Evolutionary conservation across 768 basidiomycete genomes (phyloP), one percentile per base, ranked within the genome.

Genomic region (Amanita muscaria): DNA sequence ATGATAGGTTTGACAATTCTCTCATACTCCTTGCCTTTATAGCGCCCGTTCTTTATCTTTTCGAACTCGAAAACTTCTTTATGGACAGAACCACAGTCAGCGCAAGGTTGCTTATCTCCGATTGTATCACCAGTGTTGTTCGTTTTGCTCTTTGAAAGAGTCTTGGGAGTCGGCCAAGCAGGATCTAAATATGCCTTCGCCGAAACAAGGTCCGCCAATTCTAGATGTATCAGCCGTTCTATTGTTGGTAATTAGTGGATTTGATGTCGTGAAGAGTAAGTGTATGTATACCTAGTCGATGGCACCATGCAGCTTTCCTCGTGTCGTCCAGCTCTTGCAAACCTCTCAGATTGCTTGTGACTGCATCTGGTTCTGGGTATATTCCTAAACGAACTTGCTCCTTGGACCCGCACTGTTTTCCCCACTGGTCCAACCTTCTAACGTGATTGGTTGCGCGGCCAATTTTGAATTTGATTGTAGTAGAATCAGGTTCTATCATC

Each of bases 211-310:
- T 91, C 89, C 5, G 77, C 72, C 5, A 91, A 69, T 58, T 91
- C 88, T 19, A 90, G 68, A 53, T 91, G 89, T 23, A 89, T 74
- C 11, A 91, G 72, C 32, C 84, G 67, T 58, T 91, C 88, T 70
- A 46, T 3, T 44, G 18, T 5, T 40, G 19, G 19, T 16, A 42
- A 16, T n/a, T n/a, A n/a, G n/a, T n/a, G n/a, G n/a, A n/a, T n/a
- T n/a, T n/a, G n/a, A n/a, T n/a, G n/a, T n/a, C n/a, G n/a, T n/a
- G n/a, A n/a, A n/a, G n/a, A n/a, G n/a, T n/a, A 43, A 18, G n/a
- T 19, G 11, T 15, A n/a, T n/a, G n/a, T 62, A 30, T 31, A 69
- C 72, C 72, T 37, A 88, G 59, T 33, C 85, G 76, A 60, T 89
- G 83, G 46, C 82, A 84, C 57, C 73, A 79, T 3, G 76, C 67